phyloP scores from a whole-genome alignment of 192 early-diverging fungal species.

The Allomyces macrogynus region DNA sequence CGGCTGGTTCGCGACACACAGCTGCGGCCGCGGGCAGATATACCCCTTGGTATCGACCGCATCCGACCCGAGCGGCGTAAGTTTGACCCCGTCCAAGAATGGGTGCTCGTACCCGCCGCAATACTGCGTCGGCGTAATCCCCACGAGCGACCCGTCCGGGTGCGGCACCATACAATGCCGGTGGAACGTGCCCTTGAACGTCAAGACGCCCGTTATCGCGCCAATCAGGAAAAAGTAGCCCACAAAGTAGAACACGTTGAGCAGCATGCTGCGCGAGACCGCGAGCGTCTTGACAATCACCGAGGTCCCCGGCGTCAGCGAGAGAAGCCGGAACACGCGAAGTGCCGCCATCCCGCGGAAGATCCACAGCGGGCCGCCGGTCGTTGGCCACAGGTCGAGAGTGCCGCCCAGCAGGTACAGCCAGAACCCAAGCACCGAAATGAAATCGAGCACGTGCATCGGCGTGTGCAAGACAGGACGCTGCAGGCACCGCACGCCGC shows the following conservation, averaged over 20 bases:
- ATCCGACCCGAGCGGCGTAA: no score
- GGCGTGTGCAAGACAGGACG: no score
- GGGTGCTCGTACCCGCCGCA: slow-evolving; percentile 13
- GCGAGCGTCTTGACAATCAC: neutral
- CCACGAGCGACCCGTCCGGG: neutral
- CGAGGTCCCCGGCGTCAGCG: neutral
- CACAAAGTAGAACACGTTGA: neutral
- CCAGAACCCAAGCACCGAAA: neutral
- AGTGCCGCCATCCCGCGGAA: neutral
- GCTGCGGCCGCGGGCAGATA: slow-evolving; percentile 21
- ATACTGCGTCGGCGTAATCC: slow-evolving; percentile 8
- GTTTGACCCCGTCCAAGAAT: no score
- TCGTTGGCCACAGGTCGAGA: neutral
- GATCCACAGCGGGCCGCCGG: neutral
- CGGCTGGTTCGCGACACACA: slow-evolving; percentile 14
- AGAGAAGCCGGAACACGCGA: neutral
- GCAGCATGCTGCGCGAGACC: neutral
- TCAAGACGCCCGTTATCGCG: neutral
- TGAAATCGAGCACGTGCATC: neutral
- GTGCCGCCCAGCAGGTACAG: neutral
- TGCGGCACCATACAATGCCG: neutral
- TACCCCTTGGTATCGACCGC: slow-evolving; percentile 16
- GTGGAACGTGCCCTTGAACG: neutral
- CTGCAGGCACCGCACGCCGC: no score
- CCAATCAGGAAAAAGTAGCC: neutral